Base-by-base conservation (phyloP, 176 grass and related monocot species). In the Oryza meyeriana region DNA sequence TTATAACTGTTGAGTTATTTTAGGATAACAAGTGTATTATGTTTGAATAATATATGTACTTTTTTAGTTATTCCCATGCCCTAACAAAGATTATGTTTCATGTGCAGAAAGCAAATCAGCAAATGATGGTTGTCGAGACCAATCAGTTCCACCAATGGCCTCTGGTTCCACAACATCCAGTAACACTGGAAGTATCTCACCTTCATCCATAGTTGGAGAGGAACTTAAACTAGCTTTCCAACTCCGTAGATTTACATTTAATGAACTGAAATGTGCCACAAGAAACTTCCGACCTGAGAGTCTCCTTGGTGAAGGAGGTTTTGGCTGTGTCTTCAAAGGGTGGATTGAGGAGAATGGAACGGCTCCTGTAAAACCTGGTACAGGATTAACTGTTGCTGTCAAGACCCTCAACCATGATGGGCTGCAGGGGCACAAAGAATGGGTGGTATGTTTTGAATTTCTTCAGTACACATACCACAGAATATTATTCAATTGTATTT, bases 301-400 rank as follows among this genome's bases (percentile, higher is more conserved):
- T 86, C 97, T 99, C 85, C 93, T 99, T 67, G 97, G 97, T 0
- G 91, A 99, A 84, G 97, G 97, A 39, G 97, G 97, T 81, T 99
- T 99, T 74, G 97, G 97, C 20, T 99, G 97, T 85, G 97, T 99
- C 27, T 99, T 99, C 73, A 99, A 99, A 88, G 97, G 97, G 14
- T 99, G 97, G 97, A 96, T 99, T 68, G 91, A 99, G 69, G 97
- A 96, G 85, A 99, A 99, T 61, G 97, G 97, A 89, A 99, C 97
- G 65, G 93, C 97, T 80, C 93, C 97, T 13, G 93, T 99, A 30
- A 99, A 99, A 74, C 93, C 97, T 27, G 97, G 97, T 38, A 99
- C 97, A 73, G 97, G 97, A 72, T 81, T 99, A 72, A 99, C 97
- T 75, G 89, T 99, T 72, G 97, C 97, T 72, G 97, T 99, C 20